Evolutionary conservation across 1,139 yeast species (phyloP).

Genomic region (Magnusiomyces clavatus): DNA sequence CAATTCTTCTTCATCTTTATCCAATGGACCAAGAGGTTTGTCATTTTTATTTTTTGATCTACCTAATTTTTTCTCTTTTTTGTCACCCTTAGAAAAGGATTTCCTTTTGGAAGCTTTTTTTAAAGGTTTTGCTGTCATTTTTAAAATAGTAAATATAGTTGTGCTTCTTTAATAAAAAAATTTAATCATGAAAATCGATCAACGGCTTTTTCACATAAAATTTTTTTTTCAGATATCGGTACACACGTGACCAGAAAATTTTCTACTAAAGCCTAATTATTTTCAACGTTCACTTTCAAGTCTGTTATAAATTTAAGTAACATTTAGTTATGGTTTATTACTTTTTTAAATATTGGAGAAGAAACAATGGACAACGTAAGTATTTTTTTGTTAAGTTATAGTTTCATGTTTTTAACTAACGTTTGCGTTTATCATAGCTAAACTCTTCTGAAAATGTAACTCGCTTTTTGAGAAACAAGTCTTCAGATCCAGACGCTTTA

Average conservation of each 20-base stretch:
- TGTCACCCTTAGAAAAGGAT: neutral
- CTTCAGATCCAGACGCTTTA: conserved; percentile 39
- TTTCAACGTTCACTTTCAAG: neutral
- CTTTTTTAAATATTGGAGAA: too few relatives aligned
- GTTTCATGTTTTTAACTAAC: neutral
- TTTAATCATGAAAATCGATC: neutral
- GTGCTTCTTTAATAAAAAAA: too few relatives aligned
- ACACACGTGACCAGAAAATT: conserved; percentile 9
- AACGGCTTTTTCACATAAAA: conserved; percentile 3
- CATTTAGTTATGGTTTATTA: neutral
- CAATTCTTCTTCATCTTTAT: conserved; percentile 78
- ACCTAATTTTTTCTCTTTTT: neutral
- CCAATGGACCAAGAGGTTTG: conserved; percentile 20
- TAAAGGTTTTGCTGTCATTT: conserved; percentile 7
- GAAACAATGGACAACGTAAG: conserved; percentile 10
- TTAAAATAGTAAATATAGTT: neutral
- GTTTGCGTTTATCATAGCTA: conserved; percentile 1
- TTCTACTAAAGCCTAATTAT: neutral
- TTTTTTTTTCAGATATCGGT: conserved; percentile 9
- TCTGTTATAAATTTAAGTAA: neutral
- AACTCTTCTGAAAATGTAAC: conserved; percentile 50
- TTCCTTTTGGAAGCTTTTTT: conserved; percentile 5
- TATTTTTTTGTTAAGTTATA: neutral
- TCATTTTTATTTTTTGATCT: too few relatives aligned
- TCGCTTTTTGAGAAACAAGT: conserved; percentile 52